Conservation (phyloP, 257 asterid species). For the Solanum peruvianum region DNA sequence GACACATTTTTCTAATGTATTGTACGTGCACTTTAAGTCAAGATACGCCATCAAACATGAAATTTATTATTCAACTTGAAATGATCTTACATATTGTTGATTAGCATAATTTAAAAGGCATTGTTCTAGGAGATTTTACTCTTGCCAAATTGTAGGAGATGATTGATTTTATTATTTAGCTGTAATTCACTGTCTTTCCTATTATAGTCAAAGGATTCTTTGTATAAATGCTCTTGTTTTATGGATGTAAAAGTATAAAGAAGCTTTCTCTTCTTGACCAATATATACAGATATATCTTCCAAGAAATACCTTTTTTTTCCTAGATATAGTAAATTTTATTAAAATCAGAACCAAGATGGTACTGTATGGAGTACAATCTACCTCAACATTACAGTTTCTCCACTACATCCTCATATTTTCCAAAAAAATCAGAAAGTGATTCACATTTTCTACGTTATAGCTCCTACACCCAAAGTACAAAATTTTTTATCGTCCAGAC, state of each 20-base stretch:
- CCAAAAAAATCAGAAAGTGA: neutral
- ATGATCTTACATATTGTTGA: neutral
- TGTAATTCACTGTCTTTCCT: neutral
- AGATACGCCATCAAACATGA: neutral
- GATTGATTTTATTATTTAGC: neutral
- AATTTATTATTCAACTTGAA: neutral
- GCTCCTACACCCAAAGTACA: neutral
- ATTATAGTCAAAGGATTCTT: neutral
- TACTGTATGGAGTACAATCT: neutral
- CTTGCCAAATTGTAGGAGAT: neutral
- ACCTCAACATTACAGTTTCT: neutral
- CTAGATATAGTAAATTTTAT: neutral
- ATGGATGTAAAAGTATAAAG: neutral
- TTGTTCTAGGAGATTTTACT: neutral
- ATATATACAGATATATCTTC: neutral
- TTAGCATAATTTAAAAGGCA: neutral
- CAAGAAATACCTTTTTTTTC: neutral
- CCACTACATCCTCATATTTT: neutral
- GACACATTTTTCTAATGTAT: neutral
- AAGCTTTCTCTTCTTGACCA: neutral
- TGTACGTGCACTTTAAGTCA: neutral
- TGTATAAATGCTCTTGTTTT: neutral
- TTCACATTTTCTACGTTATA: neutral
- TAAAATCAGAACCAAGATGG: neutral
- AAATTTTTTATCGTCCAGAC: neutral